Evolutionary conservation across 495 filamentous ascomycete genomes (phyloP).

Genomic region (Aspergillus indologenus): DNA sequence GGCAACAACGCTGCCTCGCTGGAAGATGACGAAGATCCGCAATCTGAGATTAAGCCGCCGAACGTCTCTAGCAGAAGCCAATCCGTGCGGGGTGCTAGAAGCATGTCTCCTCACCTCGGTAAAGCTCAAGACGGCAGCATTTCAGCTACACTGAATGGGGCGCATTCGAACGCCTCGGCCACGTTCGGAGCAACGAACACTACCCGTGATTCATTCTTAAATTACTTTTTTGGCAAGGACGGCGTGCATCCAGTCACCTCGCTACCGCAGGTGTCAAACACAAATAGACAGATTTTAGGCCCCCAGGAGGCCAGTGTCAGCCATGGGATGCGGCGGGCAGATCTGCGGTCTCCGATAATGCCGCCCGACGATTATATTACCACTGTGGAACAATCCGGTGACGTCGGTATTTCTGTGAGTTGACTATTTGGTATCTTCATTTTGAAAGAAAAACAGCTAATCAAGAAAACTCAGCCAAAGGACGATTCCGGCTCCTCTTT

Average conservation of each 20-base stretch:
- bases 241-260: slow-evolving; percentile 49
- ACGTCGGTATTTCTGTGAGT: slow-evolving; percentile 60
- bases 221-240: slow-evolving; percentile 98
- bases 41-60: slow-evolving; percentile 45
- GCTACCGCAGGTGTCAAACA: slow-evolving; percentile 35
- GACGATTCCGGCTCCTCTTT: slow-evolving; percentile 69
- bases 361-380: slow-evolving; percentile 41
- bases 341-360: slow-evolving; percentile 47
- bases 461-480: slow-evolving; percentile 27
- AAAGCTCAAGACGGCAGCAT: slow-evolving; percentile 59
- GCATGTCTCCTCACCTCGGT: slow-evolving; percentile 77
- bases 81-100: slow-evolving; percentile 59
- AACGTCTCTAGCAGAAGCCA: slow-evolving; percentile 58
- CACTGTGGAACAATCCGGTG: slow-evolving; percentile 43
- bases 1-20: slow-evolving; percentile 64
- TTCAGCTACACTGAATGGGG: slow-evolving; percentile 63
- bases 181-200: slow-evolving; percentile 54
- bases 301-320: slow-evolving; percentile 74
- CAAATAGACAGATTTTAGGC: slow-evolving; percentile 66
- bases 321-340: slow-evolving; percentile 76
- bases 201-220: slow-evolving; percentile 83
- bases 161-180: slow-evolving; percentile 59
- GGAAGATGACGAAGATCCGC: slow-evolving; percentile 68
- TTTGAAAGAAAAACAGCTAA: neutral
- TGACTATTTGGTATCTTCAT: neutral